phyloP scores from a whole-genome alignment of 495 filamentous ascomycete species.

The Aspergillus nanangensis region DNA sequence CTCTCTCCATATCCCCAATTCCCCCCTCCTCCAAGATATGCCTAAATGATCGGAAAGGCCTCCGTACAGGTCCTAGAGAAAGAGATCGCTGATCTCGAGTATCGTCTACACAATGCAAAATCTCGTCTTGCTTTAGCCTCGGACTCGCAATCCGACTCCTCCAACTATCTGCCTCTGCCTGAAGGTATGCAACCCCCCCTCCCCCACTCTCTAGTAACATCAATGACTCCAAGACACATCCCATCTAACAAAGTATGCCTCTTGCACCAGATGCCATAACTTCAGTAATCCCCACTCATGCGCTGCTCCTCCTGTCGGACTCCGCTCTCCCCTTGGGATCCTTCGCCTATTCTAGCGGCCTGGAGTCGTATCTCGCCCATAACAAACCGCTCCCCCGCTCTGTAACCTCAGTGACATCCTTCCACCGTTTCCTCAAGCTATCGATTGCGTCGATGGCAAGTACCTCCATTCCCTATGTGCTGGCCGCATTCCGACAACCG shows the following conservation, averaged over 20 bases:
- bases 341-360: slow-evolving; percentile 91
- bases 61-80: slow-evolving; percentile 33
- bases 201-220: no score
- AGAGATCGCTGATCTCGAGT: slow-evolving; percentile 52
- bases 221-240: no score
- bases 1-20: background rate
- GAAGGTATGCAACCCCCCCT: no score
- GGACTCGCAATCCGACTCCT: slow-evolving; percentile 1
- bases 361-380: slow-evolving; percentile 93
- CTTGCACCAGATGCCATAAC: slow-evolving; percentile 6
- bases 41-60: slow-evolving; percentile 13
- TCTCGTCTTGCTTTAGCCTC: slow-evolving; percentile 14
- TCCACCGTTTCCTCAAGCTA: slow-evolving; percentile 71
- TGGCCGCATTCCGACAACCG: slow-evolving; percentile 68
- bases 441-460: slow-evolving; percentile 74
- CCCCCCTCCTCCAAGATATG: background rate
- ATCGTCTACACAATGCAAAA: slow-evolving; percentile 36
- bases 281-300: slow-evolving; percentile 47
- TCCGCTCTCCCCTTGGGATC: slow-evolving; percentile 93
- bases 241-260: no score
- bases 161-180: slow-evolving; percentile 4
- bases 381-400: slow-evolving; percentile 42
- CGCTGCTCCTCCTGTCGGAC: slow-evolving; percentile 89
- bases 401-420: slow-evolving; percentile 37
- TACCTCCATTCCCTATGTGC: slow-evolving; percentile 79